Base-by-base conservation (phyloP, 129 eudicot species). In the Smallanthus sonchifolius region DNA sequence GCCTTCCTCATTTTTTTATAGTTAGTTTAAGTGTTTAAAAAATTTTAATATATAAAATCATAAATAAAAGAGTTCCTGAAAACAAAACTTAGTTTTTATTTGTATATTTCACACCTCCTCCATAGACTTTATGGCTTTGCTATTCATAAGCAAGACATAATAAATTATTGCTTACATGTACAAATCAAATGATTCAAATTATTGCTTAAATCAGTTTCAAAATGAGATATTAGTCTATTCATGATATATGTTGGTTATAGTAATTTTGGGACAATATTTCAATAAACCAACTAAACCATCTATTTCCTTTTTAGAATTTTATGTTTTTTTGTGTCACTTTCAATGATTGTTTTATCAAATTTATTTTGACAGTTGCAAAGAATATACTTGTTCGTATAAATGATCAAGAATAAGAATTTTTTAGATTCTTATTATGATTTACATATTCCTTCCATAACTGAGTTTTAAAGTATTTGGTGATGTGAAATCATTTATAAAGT, bases 401-500 rank as follows among this genome's bases (percentile, higher is more conserved):
- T 11, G 4, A 77, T 47, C 56, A 69, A 77, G 63, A 19, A 69
- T 7, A 30, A 24, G 63, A 69, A 35, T 43, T 70, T 56, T 5
- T 13, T 24, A 66, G 24, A 78, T 78, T 39, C 77, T 71, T 72
- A 30, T 71, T 71, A 45, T 51, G 66, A 78, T 78, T 77, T 45
- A 69, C 49, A 38, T 69, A 16, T 24, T 36, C 30, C 54, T 38
- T 37, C 45, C 6, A 35, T 67, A 55, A 67, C 32, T 3, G 39
- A 48, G 52, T 15, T 59, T 48, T 54, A 67, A 55, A 40, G 19
- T 66, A 39, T 56, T 55, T 66, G 64, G 44, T 56, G 59, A 66
- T 70, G 56, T 59, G 56, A 82, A 75, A 85, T 78, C 61, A 68
- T 69, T 77, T 40, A 17, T 10, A 61, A 74, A 15, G 61, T 49